phyloP scores from a whole-genome alignment of 805 yeast genomes.

The Kluyveromyces starmeri region DNA sequence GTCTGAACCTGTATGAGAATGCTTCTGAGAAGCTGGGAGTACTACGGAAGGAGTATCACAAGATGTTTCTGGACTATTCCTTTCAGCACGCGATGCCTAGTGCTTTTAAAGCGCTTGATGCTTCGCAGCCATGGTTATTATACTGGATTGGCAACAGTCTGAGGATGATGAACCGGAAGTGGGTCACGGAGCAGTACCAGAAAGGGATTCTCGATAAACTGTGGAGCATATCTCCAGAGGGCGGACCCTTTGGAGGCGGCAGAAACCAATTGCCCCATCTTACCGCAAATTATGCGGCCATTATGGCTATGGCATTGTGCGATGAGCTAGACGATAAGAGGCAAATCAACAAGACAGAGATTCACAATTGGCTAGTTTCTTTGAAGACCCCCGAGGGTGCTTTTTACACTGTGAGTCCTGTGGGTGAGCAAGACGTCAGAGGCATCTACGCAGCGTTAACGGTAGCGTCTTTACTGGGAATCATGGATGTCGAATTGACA shows the following conservation, averaged over 20 bases:
- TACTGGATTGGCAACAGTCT: constrained; percentile 72
- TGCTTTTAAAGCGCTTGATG: constrained; percentile 54
- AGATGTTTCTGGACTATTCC: constrained; percentile 34
- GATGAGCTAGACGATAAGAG: constrained; percentile 36
- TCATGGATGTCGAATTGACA: constrained; percentile 52
- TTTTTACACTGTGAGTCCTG: constrained; percentile 33
- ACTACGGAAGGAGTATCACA: constrained; percentile 32
- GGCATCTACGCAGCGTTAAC: constrained; percentile 83
- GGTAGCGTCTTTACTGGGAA: constrained; percentile 54
- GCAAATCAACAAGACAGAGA: constrained; percentile 37
- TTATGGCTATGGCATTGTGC: constrained; percentile 50
- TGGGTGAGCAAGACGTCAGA: constrained; percentile 80
- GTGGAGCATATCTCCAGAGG: constrained; percentile 21
- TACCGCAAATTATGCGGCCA: constrained; percentile 76
- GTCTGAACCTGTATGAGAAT: constrained; percentile 11
- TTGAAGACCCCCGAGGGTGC: constrained; percentile 68
- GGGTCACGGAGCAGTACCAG: constrained; percentile 21
- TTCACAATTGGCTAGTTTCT: constrained; percentile 55
- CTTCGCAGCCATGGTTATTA: constrained; percentile 86
- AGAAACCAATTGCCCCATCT: constrained; percentile 70
- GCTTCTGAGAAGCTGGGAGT: constrained; percentile 3
- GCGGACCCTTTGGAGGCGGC: constrained; percentile 86
- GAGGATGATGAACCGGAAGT: constrained; percentile 31
- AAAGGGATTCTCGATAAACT: constrained; percentile 26
- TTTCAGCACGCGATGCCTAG: constrained; percentile 41